Evolutionary conservation across 208 protist genomes (phyloP).

Genomic region (Wallacemonas rigidus): DNA sequence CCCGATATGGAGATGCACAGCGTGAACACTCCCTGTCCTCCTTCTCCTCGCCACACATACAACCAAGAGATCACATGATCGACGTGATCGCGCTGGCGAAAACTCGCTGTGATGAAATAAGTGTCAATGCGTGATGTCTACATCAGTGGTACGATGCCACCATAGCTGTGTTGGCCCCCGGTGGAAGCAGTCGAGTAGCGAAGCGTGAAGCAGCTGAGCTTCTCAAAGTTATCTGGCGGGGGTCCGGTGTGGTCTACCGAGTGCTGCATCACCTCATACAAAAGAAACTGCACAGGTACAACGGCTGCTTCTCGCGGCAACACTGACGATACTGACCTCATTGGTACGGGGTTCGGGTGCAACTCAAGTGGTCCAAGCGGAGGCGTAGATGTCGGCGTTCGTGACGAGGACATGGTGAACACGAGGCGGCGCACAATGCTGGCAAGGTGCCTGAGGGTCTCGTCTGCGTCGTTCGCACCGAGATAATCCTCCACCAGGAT

Average conservation of each 20-base stretch:
- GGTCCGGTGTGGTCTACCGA: conserved; percentile 12
- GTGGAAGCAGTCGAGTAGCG: neutral
- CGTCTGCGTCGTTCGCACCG: conserved; percentile 41
- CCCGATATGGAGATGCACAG: no score
- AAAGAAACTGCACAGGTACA: conserved; percentile 10
- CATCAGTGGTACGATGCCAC: conserved; percentile 7
- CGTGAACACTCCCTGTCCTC: no score
- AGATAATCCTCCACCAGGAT: conserved; percentile 84
- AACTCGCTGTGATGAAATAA: no score
- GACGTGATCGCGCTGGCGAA: no score
- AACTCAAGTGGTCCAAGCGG: conserved; percentile 5
- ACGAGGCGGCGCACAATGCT: conserved; percentile 52
- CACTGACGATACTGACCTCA: neutral
- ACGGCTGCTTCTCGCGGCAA: conserved; percentile 7
- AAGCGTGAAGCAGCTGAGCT: conserved; percentile 6
- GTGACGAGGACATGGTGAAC: conserved; percentile 2
- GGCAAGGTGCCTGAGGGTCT: conserved; percentile 46
- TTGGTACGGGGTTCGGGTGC: neutral
- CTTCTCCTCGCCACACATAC: no score
- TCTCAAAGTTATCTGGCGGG: conserved; percentile 10
- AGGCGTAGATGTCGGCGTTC: conserved; percentile 1
- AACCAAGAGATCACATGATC: no score
- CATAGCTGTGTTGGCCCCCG: neutral
- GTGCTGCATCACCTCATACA: conserved; percentile 19
- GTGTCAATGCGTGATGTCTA: neutral